phyloP scores from a whole-genome alignment of 257 asterid species.

The Nicotiana tomentosiformis region DNA sequence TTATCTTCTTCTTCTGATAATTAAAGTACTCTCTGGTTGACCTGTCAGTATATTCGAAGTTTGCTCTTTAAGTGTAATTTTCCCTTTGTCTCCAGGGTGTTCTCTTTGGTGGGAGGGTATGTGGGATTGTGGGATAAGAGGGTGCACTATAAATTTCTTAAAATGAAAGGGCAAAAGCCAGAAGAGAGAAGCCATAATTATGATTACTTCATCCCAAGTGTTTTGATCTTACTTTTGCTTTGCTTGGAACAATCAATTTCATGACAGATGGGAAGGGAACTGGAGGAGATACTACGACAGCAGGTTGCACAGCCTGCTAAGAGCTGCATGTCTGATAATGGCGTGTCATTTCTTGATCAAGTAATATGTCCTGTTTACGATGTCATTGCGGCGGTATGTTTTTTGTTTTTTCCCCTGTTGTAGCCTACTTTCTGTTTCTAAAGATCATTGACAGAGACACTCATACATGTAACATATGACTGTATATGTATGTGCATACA shows the following conservation, averaged over 20 bases:
- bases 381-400: slow-evolving; percentile 83
- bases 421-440: background rate
- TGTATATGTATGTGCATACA: background rate
- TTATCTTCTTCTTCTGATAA: background rate
- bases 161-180: background rate
- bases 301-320: slow-evolving; percentile 77
- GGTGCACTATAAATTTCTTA: background rate
- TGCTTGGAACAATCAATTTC: slow-evolving; percentile 18
- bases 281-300: slow-evolving; percentile 64
- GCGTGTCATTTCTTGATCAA: slow-evolving; percentile 86
- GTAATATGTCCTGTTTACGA: slow-evolving; percentile 81
- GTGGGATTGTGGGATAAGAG: background rate
- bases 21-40: background rate
- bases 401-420: background rate
- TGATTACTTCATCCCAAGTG: background rate
- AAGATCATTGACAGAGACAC: background rate
- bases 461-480: background rate
- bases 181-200: background rate
- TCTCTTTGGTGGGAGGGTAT: slow-evolving; percentile 1
- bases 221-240: slow-evolving; percentile 9
- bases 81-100: background rate
- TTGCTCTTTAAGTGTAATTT: background rate
- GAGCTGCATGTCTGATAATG: slow-evolving; percentile 70
- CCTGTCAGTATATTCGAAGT: background rate
- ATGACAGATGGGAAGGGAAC: slow-evolving; percentile 89